A percentile compares a stretch with the other conserved stretches of the same genome.
These are phyloP conservation scores for Ascocoryne sarcoides DNA, from an alignment of 2,329 filamentous ascomycete genomes.

Conservation along the genomic window DNA sequence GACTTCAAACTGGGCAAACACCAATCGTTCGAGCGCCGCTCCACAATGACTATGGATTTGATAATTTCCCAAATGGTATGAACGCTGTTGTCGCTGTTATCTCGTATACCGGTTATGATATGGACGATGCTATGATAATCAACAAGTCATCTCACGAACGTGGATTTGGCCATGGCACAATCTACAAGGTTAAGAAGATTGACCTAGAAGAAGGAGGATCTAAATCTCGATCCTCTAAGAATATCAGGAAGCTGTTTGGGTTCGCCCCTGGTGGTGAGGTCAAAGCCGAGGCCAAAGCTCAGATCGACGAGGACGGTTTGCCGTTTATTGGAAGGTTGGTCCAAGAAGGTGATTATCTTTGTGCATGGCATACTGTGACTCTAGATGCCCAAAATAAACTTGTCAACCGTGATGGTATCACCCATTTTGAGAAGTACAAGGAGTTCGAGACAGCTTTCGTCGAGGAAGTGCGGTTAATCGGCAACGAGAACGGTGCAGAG, in stretches of 20 bases:
- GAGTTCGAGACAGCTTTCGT: conserved; percentile 81
- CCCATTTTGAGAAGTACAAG: conserved; percentile 90
- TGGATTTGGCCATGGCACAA: conserved; percentile 89
- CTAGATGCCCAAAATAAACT: conserved; percentile 70
- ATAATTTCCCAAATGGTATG: conserved; percentile 95
- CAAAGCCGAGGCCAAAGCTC: conserved; percentile 59
- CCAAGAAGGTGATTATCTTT: conserved; percentile 73
- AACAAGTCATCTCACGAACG: conserved; percentile 96
- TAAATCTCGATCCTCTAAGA: conserved; percentile 55
- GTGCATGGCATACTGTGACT: conserved; percentile 82
- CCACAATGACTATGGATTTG: conserved; percentile 91
- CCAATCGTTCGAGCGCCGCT: conserved; percentile 86
- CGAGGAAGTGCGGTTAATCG: conserved; percentile 86
- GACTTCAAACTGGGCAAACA: conserved; percentile 90
- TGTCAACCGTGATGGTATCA: conserved; percentile 77
- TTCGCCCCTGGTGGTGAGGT: conserved; percentile 70
- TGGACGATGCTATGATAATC: conserved; percentile 99
- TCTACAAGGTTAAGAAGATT: conserved; percentile 96
- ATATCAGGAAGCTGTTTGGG: conserved; percentile 76
- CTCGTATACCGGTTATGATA: conserved; percentile 97
- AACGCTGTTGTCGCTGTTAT: conserved; percentile 97
- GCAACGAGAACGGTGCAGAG: conserved; percentile 73
- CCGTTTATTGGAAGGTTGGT: conserved; percentile 73
- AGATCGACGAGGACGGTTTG: conserved; percentile 80
- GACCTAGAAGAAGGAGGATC: conserved; percentile 71